Conservation (phyloP, 306 rosid species). For the Cicer yamashitae region DNA sequence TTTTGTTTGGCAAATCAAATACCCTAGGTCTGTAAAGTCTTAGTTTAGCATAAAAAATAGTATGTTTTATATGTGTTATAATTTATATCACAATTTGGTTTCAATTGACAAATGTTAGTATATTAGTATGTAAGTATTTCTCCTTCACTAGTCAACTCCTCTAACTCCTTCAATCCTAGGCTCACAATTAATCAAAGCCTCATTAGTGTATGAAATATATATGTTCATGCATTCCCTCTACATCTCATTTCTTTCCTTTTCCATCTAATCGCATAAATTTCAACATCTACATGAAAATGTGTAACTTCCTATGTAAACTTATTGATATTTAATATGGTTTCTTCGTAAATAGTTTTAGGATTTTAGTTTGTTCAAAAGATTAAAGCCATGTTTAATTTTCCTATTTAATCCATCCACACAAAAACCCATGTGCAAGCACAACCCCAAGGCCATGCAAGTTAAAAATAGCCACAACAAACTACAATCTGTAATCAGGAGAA, state of each 20-base stretch:
- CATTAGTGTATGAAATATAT: not conserved
- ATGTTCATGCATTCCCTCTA: not conserved
- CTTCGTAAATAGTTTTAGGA: not conserved
- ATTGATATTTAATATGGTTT: slow-evolving; percentile 1
- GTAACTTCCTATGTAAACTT: not conserved
- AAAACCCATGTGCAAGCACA: not conserved
- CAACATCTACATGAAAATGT: slow-evolving; percentile 7
- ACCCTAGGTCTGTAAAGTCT: not conserved
- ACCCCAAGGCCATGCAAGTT: not conserved
- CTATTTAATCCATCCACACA: not conserved
- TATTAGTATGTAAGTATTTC: no score
- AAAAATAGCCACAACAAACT: not conserved
- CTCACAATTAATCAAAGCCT: not conserved
- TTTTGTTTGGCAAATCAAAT: not conserved
- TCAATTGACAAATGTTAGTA: no score
- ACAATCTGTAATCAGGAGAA: not conserved
- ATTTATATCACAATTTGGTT: not conserved
- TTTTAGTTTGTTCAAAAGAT: not conserved
- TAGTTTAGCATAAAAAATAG: slow-evolving; percentile 16
- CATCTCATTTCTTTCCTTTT: not conserved
- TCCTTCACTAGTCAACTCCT: no score
- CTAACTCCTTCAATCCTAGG: no score
- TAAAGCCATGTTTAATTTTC: not conserved
- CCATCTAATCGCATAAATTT: slow-evolving; percentile 2
- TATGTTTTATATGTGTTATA: not conserved